phyloP scores from a whole-genome alignment of 768 basidiomycete species.

The Stropharia rugosoannulata region DNA sequence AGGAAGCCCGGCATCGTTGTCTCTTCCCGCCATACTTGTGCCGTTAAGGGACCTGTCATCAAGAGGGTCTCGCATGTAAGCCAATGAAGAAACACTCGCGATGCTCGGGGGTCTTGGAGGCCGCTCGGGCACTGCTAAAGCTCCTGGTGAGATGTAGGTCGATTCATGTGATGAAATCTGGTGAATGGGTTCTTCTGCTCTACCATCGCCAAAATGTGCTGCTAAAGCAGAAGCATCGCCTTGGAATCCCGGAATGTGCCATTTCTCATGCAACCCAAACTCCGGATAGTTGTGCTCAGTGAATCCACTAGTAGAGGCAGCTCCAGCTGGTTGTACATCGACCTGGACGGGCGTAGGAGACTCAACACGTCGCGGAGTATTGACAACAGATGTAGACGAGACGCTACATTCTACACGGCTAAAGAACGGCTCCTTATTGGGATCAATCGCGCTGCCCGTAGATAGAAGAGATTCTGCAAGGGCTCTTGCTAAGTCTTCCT shows the following conservation, averaged over 20 bases:
- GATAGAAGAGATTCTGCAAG: conserved; percentile 40
- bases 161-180: too few species aligned
- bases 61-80: conserved; percentile 14
- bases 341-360: neutral
- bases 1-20: neutral
- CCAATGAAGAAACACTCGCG: conserved; percentile 18
- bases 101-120: conserved; percentile 11
- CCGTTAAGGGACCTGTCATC: neutral
- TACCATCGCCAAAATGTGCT: too few species aligned
- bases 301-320: neutral
- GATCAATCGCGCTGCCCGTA: conserved; percentile 12
- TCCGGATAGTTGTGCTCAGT: conserved; percentile 10
- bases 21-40: neutral
- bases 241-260: conserved; percentile 12
- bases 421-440: conserved; percentile 11
- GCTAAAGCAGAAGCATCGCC: neutral
- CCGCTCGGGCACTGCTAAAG: too few species aligned
- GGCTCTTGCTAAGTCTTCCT: conserved; percentile 65
- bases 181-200: too few species aligned
- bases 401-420: neutral
- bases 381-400: neutral
- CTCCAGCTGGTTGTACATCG: neutral
- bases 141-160: too few species aligned
- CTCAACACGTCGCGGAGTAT: neutral
- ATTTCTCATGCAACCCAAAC: conserved; percentile 18